Percentiles rank a stretch among this genome's conserved stretches.
Conservation (phyloP, 805 yeast species). For the Zygotorulaspora danielsina region DNA sequence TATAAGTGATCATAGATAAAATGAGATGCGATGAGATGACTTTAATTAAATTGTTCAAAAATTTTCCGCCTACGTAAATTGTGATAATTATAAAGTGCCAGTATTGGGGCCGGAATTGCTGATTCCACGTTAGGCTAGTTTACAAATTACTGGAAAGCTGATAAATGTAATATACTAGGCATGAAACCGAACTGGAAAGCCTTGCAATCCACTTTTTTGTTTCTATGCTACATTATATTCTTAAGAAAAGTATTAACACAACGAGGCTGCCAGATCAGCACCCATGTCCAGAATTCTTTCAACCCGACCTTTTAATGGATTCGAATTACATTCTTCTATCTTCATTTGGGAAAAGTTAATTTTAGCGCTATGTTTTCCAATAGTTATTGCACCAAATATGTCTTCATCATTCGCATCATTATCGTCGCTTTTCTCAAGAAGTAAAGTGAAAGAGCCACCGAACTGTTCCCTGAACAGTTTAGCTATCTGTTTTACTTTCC, state of each 20-base stretch:
- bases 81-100: slow-evolving; percentile 5
- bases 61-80: slow-evolving; percentile 7
- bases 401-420: slow-evolving; percentile 32
- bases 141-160: neutral
- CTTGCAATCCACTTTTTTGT: neutral
- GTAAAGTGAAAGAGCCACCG: slow-evolving; percentile 61
- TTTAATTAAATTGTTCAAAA: slow-evolving; percentile 15
- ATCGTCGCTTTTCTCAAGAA: slow-evolving; percentile 18
- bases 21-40: slow-evolving; percentile 32
- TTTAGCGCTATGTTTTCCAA: slow-evolving; percentile 72
- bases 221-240: neutral
- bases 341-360: slow-evolving; percentile 60
- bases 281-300: slow-evolving; percentile 77
- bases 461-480: slow-evolving; percentile 76
- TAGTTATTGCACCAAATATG: slow-evolving; percentile 51
- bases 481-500: slow-evolving; percentile 52
- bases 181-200: no score
- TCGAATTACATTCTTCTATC: slow-evolving; percentile 65
- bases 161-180: neutral
- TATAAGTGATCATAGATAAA: slow-evolving; percentile 26
- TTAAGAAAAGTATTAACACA: slow-evolving; percentile 51
- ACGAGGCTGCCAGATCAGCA: slow-evolving; percentile 76
- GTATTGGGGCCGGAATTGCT: no score
- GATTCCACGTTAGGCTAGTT: no score
- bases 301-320: slow-evolving; percentile 75